Evolutionary conservation across 371 early-diverging fungal genomes (phyloP).

Genomic region (Actinomortierella wolfii): DNA sequence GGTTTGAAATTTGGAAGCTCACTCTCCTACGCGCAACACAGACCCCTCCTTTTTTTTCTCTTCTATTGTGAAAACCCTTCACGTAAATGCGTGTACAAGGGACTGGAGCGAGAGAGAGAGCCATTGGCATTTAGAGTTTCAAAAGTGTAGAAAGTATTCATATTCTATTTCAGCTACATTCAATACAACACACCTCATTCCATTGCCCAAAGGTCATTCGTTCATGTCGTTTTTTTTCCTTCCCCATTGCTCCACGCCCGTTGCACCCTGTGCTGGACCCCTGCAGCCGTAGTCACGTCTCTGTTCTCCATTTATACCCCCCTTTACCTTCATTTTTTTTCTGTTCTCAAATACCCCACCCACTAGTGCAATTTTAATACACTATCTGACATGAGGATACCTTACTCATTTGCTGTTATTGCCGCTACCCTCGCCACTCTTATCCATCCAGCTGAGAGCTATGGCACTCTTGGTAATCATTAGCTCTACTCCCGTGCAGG

Average conservation of each 20-base stretch:
- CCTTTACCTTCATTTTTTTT: no score
- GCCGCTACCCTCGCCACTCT: slow-evolving; percentile 8
- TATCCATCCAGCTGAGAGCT: slow-evolving; percentile 19
- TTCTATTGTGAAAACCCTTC: no score
- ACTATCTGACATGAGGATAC: slow-evolving; percentile 13
- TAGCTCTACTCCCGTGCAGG: no score
- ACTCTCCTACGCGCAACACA: background rate
- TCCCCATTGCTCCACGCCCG: background rate
- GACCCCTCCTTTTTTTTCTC: background rate
- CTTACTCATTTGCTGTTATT: slow-evolving; percentile 4
- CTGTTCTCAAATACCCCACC: background rate
- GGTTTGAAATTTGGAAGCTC: background rate
- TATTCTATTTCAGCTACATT: background rate
- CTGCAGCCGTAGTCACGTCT: background rate
- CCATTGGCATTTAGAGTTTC: no score
- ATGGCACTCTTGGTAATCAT: slow-evolving; percentile 42
- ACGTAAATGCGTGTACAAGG: no score
- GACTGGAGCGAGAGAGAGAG: no score
- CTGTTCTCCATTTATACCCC: background rate
- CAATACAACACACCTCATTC: background rate
- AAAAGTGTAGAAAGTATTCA: no score
- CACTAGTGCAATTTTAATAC: background rate
- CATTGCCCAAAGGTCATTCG: background rate
- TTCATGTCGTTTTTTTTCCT: background rate
- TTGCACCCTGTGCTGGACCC: background rate